Evolutionary conservation across 1,139 yeast genomes (phyloP).

Genomic region (Yamadazyma jaroonii): DNA sequence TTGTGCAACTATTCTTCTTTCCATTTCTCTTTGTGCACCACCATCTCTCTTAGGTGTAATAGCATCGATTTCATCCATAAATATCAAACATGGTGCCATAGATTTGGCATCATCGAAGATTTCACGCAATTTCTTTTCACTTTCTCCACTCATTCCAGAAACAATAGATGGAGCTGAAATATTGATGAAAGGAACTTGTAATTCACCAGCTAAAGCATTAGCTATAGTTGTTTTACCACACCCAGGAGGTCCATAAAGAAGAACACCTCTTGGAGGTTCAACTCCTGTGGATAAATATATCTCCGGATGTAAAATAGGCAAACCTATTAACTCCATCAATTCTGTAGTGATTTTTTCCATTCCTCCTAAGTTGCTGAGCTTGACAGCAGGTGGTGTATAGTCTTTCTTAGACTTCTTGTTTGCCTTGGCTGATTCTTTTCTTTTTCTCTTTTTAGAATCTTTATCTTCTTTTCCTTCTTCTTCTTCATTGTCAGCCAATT

Average conservation of each 20-base stretch:
- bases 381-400: slow-evolving; percentile 66
- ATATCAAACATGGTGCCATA: slow-evolving; percentile 88
- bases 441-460: slow-evolving; percentile 23
- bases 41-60: slow-evolving; percentile 95
- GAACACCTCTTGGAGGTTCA: slow-evolving; percentile 95
- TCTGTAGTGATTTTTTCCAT: slow-evolving; percentile 80
- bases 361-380: slow-evolving; percentile 82
- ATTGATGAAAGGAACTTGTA: slow-evolving; percentile 87
- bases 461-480: slow-evolving; percentile 14
- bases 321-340: slow-evolving; percentile 82
- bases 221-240: slow-evolving; percentile 98
- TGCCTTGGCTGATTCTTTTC: slow-evolving; percentile 25
- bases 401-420: slow-evolving; percentile 49
- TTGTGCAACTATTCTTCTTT: slow-evolving; percentile 94
- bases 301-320: slow-evolving; percentile 93
- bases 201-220: slow-evolving; percentile 91
- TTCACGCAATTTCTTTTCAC: slow-evolving; percentile 90
- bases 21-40: slow-evolving; percentile 98
- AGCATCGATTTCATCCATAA: slow-evolving; percentile 96
- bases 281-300: slow-evolving; percentile 85
- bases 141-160: slow-evolving; percentile 99
- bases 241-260: slow-evolving; percentile 97
- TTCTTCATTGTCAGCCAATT: neutral
- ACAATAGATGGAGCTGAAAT: slow-evolving; percentile 96
- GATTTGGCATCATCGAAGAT: slow-evolving; percentile 89